phyloP scores from a whole-genome alignment of 305 asterid genomes.

The Fraxinus sp. region DNA sequence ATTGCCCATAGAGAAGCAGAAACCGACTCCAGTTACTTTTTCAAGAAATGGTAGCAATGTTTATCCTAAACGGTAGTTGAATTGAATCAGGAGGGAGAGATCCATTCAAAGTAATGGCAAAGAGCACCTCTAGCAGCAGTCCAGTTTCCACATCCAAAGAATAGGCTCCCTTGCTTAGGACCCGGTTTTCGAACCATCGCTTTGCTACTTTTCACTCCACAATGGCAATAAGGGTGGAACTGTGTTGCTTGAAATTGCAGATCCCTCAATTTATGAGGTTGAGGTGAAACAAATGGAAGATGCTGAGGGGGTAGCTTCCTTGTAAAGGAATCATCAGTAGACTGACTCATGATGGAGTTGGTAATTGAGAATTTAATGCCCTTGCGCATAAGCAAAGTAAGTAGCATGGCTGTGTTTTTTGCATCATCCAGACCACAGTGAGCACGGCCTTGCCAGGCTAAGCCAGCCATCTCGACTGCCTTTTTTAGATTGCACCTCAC shows the following conservation, averaged over 20 bases:
- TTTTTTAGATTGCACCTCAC: constrained; percentile 72
- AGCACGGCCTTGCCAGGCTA: constrained; percentile 85
- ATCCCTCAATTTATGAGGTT: constrained; percentile 45
- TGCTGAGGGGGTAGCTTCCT: constrained; percentile 50
- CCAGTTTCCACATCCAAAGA: constrained; percentile 90
- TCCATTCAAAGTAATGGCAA: constrained; percentile 82
- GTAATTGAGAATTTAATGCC: constrained; percentile 75
- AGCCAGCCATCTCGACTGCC: constrained; percentile 82
- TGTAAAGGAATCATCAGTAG: constrained; percentile 42
- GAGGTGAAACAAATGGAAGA: constrained; percentile 34
- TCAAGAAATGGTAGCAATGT: constrained; percentile 23
- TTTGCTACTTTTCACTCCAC: constrained; percentile 73
- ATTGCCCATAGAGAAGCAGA: constrained; percentile 27
- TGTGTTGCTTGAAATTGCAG: constrained; percentile 39
- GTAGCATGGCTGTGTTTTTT: constrained; percentile 77
- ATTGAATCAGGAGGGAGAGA: constrained; percentile 28
- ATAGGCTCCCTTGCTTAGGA: constrained; percentile 71
- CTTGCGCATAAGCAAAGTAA: constrained; percentile 56
- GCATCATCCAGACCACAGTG: constrained; percentile 95
- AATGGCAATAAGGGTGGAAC: constrained; percentile 50
- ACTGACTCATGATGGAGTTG: constrained; percentile 48
- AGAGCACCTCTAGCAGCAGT: constrained; percentile 73
- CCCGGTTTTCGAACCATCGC: constrained; percentile 68
- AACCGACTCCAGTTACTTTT: constrained; percentile 13
- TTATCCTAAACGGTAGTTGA: neutral